Base-by-base conservation (phyloP, 257 asterid species). In the Solanum paucissectum region DNA sequence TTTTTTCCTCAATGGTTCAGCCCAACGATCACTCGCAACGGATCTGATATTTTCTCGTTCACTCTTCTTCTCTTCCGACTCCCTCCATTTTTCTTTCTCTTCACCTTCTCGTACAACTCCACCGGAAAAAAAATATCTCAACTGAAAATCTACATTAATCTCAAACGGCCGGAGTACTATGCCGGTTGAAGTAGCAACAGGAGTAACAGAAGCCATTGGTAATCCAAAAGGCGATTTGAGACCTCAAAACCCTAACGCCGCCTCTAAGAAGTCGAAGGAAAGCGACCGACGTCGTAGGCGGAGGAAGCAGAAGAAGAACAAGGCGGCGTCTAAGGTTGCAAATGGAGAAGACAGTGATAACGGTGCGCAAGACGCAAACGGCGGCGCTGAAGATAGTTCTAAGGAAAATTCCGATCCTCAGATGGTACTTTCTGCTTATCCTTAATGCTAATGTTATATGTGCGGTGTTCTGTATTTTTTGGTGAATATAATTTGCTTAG, bases 261-360 rank as follows among this genome's bases (percentile, higher is more conserved):
- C 88, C 86, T 87, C 89, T 64, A 95, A 93, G 94, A 94, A 95
- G 90, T 94, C 93, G 69, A 92, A 93, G 87, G 99, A 95, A 86
- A 92, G 86, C 71, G 98, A 95, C 79, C 93, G 96, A 18, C 98
- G 99, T 83, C 91, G 98, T 91, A 94, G 99, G 95, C 92, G 99
- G 89, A 94, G 99, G 90, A 97, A 97, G 87, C 98, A 95, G 95
- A 97, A 97, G 96, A 97, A 97, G 95, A 95, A 92, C 88, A 97
- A 92, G 49, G 49, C 86, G n/a, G 89, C 90, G 18, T 52, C 88
- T 87, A 33, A 81, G 68, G 85, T 46, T 5, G 87, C 90, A 20
- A 89, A 90, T 55, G 98, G 95, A 82, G 92, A 91, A 42, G 95
- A 92, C 34, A 92, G 92, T 83, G 96, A 91, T 55, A 86, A 92